A percentile compares a stretch with the other conserved stretches of the same genome.
Evolutionary conservation across 805 yeast genomes (phyloP).

Genomic region (Cyberlindnera mrakii): DNA sequence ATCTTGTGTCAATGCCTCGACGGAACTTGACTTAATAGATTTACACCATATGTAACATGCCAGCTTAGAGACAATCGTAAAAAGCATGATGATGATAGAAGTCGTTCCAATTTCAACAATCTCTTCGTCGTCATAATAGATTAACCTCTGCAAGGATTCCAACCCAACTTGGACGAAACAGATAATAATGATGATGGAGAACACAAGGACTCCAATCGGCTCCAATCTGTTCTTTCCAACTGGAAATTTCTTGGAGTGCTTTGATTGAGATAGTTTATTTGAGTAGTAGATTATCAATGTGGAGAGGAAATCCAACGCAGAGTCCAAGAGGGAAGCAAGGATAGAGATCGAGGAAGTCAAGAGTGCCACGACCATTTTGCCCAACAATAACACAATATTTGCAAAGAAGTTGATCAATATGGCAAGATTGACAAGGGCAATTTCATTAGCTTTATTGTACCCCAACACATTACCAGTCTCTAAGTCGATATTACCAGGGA

Average conservation of each 20-base stretch:
- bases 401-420: conserved; percentile 58
- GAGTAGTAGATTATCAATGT: conserved; percentile 66
- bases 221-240: conserved; percentile 69
- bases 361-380: conserved; percentile 54
- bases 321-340: conserved; percentile 74
- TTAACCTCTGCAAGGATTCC: conserved; percentile 47
- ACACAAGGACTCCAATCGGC: conserved; percentile 72
- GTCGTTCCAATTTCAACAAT: conserved; percentile 42
- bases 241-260: conserved; percentile 52
- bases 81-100: conserved; percentile 53
- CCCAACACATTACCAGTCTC: conserved; percentile 55
- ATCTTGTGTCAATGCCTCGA: conserved; percentile 77
- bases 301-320: conserved; percentile 66
- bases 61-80: conserved; percentile 55
- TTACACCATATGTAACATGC: conserved; percentile 62
- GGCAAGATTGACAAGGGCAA: conserved; percentile 46
- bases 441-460: conserved; percentile 36
- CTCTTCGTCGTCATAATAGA: conserved; percentile 29
- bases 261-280: conserved; percentile 40
- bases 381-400: conserved; percentile 52
- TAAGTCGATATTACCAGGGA: conserved; percentile 55
- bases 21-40: conserved; percentile 53
- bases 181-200: conserved; percentile 62
- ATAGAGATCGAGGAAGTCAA: conserved; percentile 68
- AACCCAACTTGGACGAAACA: conserved; percentile 70